These are phyloP conservation scores for Botrytis hyacinthi DNA, from an alignment of 2,329 filamentous ascomycete species.

Conservation along the genomic window DNA sequence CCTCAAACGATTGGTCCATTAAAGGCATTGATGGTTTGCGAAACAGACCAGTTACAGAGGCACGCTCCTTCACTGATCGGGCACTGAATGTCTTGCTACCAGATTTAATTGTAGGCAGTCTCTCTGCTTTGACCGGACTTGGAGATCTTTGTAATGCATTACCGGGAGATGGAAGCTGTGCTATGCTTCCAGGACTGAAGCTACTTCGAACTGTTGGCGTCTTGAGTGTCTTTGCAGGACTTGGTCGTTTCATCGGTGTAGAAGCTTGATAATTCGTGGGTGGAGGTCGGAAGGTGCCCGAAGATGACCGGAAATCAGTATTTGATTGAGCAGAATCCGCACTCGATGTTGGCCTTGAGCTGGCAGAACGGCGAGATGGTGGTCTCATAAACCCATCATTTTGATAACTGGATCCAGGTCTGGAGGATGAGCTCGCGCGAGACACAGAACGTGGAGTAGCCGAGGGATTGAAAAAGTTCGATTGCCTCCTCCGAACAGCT, in stretches of 20 bases:
- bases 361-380: slow-evolving; percentile 50
- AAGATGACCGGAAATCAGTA: slow-evolving; percentile 46
- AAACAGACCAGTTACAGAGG: slow-evolving; percentile 53
- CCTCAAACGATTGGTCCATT: slow-evolving; percentile 38
- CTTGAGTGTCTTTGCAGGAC: slow-evolving; percentile 41
- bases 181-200: slow-evolving; percentile 26
- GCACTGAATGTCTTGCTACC: slow-evolving; percentile 49
- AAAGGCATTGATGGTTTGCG: slow-evolving; percentile 54
- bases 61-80: slow-evolving; percentile 49
- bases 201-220: slow-evolving; percentile 37
- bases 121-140: slow-evolving; percentile 37
- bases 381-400: slow-evolving; percentile 55
- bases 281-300: slow-evolving; percentile 46
- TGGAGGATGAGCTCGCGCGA: slow-evolving; percentile 28
- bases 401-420: slow-evolving; percentile 55
- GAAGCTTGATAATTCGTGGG: slow-evolving; percentile 44
- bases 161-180: slow-evolving; percentile 40
- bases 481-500: slow-evolving; percentile 61
- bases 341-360: slow-evolving; percentile 54
- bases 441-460: slow-evolving; percentile 54
- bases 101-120: slow-evolving; percentile 37
- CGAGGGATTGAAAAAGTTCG: slow-evolving; percentile 70
- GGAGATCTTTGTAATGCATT: slow-evolving; percentile 38
- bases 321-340: slow-evolving; percentile 44
- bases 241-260: slow-evolving; percentile 43